Base-by-base conservation (phyloP, 306 rosid species). In the Inga laurina region DNA sequence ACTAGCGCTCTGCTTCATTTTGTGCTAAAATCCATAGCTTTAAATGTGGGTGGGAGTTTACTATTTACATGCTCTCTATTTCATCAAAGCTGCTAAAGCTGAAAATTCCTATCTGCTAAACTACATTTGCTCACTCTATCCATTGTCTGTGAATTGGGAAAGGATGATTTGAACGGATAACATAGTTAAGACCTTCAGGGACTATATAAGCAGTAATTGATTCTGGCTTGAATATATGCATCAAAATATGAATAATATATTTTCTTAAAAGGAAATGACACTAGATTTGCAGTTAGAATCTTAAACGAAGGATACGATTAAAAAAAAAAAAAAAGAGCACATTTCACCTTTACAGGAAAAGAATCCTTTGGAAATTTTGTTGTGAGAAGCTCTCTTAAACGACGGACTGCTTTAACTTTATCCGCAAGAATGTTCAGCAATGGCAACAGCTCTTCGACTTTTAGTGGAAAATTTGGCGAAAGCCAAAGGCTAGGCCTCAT, bases 281-380 rank as follows among this genome's bases (percentile, higher is more conserved):
- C 51, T 70, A 62, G 61, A 72, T 44, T 46, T 39, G 2, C 43
- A 6, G 43, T 39, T 39, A 39, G 43, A 39, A 39, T 39, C 8
- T 39, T 39, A 39, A 22, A 82, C 13, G 7, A 67, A 71, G 34
- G 43, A 64, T 71, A 15, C 16, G 21, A 8, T n/a, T 3, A 39
- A 39, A 39, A 39, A 39, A 6, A 51, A 51, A 72, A 22, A 56
- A 14, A 76, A 32, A 12, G 74, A 45, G 64, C 90, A 75, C 70
- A 96, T 19, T 3, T 45, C 48, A 96, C 99, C 99, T 90, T 96
- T 78, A 96, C 98, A 0, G 99, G 99, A 90, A 96, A 96, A 65
- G 93, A 87, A 61, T 91, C 98, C 88, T 88, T 76, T 54, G 99
- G 98, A 83, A 96, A 97, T 82, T 89, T 93, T 21, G 99, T 93